Conservation (phyloP, 345 rosid genomes). For the Ceriops tagal region DNA sequence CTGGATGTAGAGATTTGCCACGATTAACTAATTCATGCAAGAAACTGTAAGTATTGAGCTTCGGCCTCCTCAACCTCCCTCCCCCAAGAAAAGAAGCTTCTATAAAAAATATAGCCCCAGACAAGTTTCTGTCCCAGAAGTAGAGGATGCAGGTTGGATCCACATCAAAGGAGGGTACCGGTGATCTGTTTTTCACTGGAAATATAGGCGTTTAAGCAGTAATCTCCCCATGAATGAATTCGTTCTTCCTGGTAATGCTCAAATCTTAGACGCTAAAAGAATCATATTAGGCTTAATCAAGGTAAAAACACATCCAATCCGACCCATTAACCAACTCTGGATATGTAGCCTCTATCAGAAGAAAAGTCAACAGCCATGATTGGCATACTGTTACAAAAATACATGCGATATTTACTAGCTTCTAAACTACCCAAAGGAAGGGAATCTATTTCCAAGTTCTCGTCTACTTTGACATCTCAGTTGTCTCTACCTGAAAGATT, state of each 20-base stretch:
- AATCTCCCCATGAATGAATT: neutral
- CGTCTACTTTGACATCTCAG: slow-evolving; percentile 1
- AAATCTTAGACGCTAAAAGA: no score
- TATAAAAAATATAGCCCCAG: no score
- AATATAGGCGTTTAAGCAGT: neutral
- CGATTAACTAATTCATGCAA: no score
- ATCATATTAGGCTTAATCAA: no score
- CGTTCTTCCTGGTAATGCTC: no score
- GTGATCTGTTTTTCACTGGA: neutral
- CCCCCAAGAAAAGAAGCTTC: neutral
- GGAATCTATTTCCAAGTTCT: neutral
- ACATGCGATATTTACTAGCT: neutral
- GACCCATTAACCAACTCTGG: no score
- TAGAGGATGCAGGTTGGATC: neutral
- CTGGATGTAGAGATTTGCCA: no score
- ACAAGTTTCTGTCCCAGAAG: neutral
- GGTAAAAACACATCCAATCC: no score
- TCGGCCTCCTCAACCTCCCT: no score
- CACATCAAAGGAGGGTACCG: neutral
- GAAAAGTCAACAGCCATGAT: no score
- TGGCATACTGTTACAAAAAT: neutral
- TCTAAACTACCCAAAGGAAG: neutral
- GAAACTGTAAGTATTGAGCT: neutral
- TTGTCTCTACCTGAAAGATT: slow-evolving; percentile 7
- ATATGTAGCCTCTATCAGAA: neutral